Percentiles rank a stretch among this genome's conserved stretches.
phyloP scores from a whole-genome alignment of 2,329 filamentous ascomycete species.

The Knoxdaviesia proteae region DNA sequence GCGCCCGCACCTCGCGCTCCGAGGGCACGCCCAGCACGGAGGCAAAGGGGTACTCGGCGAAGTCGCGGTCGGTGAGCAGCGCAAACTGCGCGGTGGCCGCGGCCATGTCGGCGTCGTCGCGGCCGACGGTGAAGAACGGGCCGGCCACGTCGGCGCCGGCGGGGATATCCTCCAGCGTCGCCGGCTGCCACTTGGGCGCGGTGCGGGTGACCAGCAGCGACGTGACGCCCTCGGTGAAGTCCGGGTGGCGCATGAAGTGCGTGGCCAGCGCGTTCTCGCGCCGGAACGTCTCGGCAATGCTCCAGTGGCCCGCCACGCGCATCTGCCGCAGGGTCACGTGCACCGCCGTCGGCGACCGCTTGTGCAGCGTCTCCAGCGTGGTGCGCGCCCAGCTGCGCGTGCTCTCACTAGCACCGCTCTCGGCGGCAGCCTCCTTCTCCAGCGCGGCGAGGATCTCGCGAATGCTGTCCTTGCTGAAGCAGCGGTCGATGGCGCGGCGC shows the following conservation, averaged over 20 bases:
- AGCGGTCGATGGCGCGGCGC: constrained; percentile 67
- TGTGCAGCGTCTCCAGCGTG: constrained; percentile 52
- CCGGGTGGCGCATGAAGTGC: constrained; percentile 75
- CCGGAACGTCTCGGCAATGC: constrained; percentile 66
- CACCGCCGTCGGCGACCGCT: constrained; percentile 70
- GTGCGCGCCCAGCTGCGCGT: constrained; percentile 56
- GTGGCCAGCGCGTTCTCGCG: constrained; percentile 68
- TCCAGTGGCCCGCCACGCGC: constrained; percentile 54
- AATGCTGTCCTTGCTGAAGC: constrained; percentile 49
- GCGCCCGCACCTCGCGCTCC: constrained; percentile 36
- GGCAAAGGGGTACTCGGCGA: constrained; percentile 50
- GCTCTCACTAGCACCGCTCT: constrained; percentile 14
- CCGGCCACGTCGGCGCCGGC: constrained; percentile 25
- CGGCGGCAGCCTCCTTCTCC: constrained; percentile 19
- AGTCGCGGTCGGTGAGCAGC: constrained; percentile 43
- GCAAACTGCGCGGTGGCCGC: constrained; percentile 20
- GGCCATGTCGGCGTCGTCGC: constrained; percentile 14
- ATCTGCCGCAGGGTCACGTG: constrained; percentile 72
- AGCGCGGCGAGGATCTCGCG: constrained; percentile 51
- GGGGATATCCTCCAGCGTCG: constrained; percentile 46
- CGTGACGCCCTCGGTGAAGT: constrained; percentile 84
- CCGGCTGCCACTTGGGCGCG: constrained; percentile 57
- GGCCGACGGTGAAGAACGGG: constrained; percentile 42
- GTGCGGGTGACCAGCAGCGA: constrained; percentile 54
- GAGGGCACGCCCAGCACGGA: constrained; percentile 48